Evolutionary conservation across 1,284 basidiomycete genomes (phyloP).

Genomic region (Lentinula novae-zelandiae): DNA sequence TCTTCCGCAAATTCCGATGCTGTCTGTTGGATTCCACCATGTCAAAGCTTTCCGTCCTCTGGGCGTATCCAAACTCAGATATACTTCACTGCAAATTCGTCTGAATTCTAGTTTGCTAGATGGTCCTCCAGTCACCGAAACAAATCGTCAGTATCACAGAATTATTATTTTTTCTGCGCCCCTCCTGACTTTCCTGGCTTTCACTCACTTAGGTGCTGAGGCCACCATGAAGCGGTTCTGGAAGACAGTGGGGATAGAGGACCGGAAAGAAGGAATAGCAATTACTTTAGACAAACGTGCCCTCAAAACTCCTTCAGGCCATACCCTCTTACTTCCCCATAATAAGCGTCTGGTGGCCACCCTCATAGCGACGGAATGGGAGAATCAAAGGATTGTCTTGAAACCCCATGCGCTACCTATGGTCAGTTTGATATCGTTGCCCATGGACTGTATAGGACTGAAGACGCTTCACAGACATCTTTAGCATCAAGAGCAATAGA

Average conservation of each 20-base stretch:
- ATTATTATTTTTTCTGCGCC: background rate
- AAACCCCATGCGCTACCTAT: slow-evolving; percentile 92
- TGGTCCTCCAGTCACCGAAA: slow-evolving; percentile 46
- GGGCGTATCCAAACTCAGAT: background rate
- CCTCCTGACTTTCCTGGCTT: slow-evolving; percentile 7
- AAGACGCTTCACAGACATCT: slow-evolving; percentile 64
- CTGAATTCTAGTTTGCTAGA: slow-evolving; percentile 23
- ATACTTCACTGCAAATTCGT: background rate
- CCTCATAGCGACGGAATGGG: slow-evolving; percentile 94
- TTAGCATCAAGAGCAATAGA: slow-evolving; percentile 89
- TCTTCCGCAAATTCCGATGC: background rate
- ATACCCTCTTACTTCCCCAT: slow-evolving; percentile 68
- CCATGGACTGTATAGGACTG: background rate
- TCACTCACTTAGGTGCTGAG: slow-evolving; percentile 67
- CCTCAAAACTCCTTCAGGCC: slow-evolving; percentile 86
- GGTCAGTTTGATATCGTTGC: slow-evolving; percentile 42
- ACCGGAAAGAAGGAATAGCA: slow-evolving; percentile 52
- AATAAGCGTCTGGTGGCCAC: slow-evolving; percentile 74
- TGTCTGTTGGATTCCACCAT: background rate
- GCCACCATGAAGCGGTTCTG: slow-evolving; percentile 86
- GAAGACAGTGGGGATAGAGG: slow-evolving; percentile 79
- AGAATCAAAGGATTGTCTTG: slow-evolving; percentile 82
- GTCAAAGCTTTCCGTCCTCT: background rate
- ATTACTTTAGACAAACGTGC: slow-evolving; percentile 84
- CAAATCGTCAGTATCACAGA: slow-evolving; percentile 44